Conservation (phyloP, 2,329 filamentous ascomycete species). For the Teratosphaeria gauchensis region DNA sequence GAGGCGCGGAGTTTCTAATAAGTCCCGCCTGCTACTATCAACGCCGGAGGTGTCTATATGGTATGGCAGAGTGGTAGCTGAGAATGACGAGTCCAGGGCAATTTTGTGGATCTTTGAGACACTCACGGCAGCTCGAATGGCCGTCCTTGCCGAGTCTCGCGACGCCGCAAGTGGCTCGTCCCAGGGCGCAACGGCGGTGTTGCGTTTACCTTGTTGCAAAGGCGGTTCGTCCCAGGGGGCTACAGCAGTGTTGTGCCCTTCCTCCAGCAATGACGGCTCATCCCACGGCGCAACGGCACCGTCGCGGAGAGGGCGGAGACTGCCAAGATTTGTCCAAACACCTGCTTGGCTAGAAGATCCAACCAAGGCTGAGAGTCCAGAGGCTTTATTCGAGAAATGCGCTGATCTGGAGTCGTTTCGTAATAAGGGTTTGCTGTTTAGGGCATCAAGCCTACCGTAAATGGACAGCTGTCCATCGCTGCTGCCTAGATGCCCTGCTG, state of each 20-base stretch:
- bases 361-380: neutral
- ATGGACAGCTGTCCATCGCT: neutral
- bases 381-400: neutral
- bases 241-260: neutral
- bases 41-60: neutral
- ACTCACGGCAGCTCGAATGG: neutral
- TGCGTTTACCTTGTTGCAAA: neutral
- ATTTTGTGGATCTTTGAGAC: neutral
- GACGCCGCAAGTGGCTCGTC: neutral
- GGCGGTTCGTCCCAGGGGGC: conserved; percentile 5
- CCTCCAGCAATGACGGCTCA: conserved; percentile 1
- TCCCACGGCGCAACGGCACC: neutral
- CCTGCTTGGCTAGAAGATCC: neutral
- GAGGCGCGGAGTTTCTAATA: neutral
- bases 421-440: conserved; percentile 1
- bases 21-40: neutral
- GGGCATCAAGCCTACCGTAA: conserved; percentile 1
- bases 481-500: neutral
- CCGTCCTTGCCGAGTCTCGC: neutral
- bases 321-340: neutral
- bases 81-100: neutral
- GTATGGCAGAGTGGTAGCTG: neutral
- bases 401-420: neutral
- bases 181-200: neutral
- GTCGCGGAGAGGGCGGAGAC: neutral